These are phyloP conservation scores for Aureobasidium sp. DNA, from an alignment of 2,329 filamentous ascomycete genomes.

Conservation along the genomic window DNA sequence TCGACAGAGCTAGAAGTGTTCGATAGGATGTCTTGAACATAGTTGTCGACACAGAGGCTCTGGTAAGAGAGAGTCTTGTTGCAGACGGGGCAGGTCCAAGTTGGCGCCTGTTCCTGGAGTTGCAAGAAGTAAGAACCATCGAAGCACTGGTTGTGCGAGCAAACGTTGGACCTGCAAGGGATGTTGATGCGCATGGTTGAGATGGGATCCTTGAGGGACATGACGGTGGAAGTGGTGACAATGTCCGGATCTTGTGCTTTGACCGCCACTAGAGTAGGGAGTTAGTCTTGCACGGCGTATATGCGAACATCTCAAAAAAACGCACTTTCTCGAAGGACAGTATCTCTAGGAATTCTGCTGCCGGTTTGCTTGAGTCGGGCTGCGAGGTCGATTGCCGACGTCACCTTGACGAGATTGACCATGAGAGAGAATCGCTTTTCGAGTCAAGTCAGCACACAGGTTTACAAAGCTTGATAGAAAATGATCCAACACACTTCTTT, in stretches of 20 bases:
- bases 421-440: conserved; percentile 39
- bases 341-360: conserved; percentile 67
- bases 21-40: conserved; percentile 77
- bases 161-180: conserved; percentile 70
- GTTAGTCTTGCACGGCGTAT: neutral
- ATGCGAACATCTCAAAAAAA: conserved; percentile 12
- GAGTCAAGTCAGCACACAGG: conserved; percentile 22
- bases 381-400: conserved; percentile 63
- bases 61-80: conserved; percentile 75
- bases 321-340: conserved; percentile 77
- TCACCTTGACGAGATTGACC: conserved; percentile 65
- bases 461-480: conserved; percentile 14
- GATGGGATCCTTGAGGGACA: conserved; percentile 88
- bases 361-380: conserved; percentile 51
- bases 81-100: conserved; percentile 94
- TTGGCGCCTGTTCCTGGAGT: conserved; percentile 89
- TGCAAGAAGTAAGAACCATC: conserved; percentile 88
- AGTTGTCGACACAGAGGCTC: conserved; percentile 78
- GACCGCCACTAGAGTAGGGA: conserved; percentile 53
- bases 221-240: conserved; percentile 73
- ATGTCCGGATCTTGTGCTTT: conserved; percentile 84
- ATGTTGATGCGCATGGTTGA: conserved; percentile 73
- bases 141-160: conserved; percentile 89
- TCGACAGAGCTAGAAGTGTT: conserved; percentile 63
- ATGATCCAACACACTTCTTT: conserved; percentile 52